These are phyloP conservation scores for Salicornia ramosissima DNA, from an alignment of 148 eudicot species.

Conservation along the genomic window DNA sequence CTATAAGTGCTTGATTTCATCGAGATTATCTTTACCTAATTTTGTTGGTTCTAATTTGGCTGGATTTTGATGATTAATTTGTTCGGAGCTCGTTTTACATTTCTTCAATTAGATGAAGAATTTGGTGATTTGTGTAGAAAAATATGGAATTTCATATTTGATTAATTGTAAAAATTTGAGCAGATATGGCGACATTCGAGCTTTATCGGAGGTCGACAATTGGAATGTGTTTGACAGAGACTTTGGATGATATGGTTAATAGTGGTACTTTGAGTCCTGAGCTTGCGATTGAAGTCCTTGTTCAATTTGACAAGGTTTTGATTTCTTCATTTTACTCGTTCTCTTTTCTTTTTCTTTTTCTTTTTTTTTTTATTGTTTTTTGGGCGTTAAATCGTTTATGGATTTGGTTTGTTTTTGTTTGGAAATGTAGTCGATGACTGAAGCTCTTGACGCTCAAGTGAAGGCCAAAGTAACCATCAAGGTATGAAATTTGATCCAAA, in stretches of 20 bases:
- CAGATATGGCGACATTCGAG: conserved; percentile 79
- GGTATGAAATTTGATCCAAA: conserved; percentile 33
- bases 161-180: background rate
- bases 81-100: too few species aligned
- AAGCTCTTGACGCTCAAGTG: conserved; percentile 81
- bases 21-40: too few species aligned
- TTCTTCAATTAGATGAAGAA: too few species aligned
- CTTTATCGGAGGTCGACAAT: conserved; percentile 85
- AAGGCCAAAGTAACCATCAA: conserved; percentile 77
- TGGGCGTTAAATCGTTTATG: background rate
- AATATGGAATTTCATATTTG: too few species aligned
- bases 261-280: conserved; percentile 71
- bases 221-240: conserved; percentile 94
- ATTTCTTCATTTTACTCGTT: background rate
- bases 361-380: background rate
- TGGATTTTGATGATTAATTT: too few species aligned
- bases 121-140: too few species aligned
- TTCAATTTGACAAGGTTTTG: conserved; percentile 78
- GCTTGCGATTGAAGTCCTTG: conserved; percentile 87
- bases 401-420: background rate
- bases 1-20: too few species aligned
- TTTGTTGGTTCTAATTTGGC: too few species aligned
- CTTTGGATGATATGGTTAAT: conserved; percentile 89
- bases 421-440: conserved; percentile 81
- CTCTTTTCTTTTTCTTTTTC: background rate